Evolutionary conservation across 805 yeast genomes (phyloP).

Genomic region (Teunomyces tritomae): DNA sequence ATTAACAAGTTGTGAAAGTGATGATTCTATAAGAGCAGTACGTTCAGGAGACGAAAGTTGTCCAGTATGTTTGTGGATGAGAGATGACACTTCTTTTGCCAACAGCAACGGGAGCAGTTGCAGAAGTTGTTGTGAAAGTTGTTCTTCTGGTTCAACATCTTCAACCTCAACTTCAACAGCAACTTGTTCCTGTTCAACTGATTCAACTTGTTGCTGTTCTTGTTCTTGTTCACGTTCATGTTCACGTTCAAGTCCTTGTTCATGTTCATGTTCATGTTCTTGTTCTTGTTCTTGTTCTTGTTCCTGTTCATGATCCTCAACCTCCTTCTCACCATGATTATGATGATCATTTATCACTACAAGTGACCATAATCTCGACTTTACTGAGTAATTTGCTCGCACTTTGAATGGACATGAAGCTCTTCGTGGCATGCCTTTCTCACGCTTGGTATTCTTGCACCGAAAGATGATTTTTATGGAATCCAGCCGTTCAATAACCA

Average conservation of each 20-base stretch:
- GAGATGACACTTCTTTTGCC: conserved; percentile 6
- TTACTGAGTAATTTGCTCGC: conserved; percentile 57
- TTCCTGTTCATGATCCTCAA: neutral
- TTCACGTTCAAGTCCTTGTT: too few species aligned
- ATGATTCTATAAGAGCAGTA: conserved; percentile 9
- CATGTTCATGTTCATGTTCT: neutral
- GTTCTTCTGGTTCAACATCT: too few species aligned
- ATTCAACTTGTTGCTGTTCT: neutral
- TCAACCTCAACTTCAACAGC: too few species aligned
- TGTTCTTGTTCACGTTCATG: neutral
- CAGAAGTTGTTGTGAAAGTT: neutral
- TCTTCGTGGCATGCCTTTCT: conserved; percentile 17
- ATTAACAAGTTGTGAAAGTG: conserved; percentile 10
- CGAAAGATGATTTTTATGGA: conserved; percentile 58
- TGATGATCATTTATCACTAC: conserved; percentile 60
- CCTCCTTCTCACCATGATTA: conserved; percentile 40
- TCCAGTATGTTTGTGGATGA: conserved; percentile 5
- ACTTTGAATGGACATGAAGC: conserved; percentile 61
- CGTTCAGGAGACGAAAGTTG: conserved; percentile 8
- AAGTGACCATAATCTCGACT: conserved; percentile 55
- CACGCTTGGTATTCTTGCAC: conserved; percentile 42
- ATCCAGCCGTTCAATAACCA: conserved; percentile 64
- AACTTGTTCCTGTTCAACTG: too few species aligned
- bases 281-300: neutral
- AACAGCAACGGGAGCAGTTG: neutral